These are phyloP conservation scores for Penicillium sp. DNA, from an alignment of 2,329 filamentous ascomycete species.

Conservation along the genomic window DNA sequence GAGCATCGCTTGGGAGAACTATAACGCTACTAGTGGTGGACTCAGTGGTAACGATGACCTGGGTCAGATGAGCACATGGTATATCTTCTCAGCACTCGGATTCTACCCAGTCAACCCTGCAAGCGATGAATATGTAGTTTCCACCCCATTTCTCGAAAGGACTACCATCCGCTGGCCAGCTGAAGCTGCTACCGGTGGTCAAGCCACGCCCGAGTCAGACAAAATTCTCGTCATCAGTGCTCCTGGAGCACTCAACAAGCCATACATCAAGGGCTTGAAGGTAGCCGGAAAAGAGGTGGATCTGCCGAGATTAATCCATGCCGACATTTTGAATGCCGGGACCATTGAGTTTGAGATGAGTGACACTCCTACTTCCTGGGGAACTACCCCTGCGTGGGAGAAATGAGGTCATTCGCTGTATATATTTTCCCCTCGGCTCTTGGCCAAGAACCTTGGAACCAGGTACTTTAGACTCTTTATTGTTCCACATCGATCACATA, in stretches of 20 bases:
- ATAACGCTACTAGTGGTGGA: constrained; percentile 49
- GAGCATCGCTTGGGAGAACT: constrained; percentile 41
- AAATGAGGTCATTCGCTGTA: not conserved
- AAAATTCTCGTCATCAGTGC: constrained; percentile 43
- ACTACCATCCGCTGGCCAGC: constrained; percentile 41
- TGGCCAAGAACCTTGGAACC: not conserved
- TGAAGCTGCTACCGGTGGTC: constrained; percentile 31
- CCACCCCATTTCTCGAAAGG: constrained; percentile 50
- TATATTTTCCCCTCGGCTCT: not conserved
- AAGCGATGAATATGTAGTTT: constrained; percentile 48
- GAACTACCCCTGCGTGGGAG: constrained; percentile 4
- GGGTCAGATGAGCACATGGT: constrained; percentile 54
- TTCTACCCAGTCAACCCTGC: constrained; percentile 52
- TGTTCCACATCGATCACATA: not conserved
- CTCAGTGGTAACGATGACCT: constrained; percentile 52
- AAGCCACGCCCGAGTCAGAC: constrained; percentile 12
- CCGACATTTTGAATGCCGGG: constrained; percentile 41
- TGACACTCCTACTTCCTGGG: constrained; percentile 37
- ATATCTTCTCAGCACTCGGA: constrained; percentile 49
- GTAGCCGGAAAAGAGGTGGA: constrained; percentile 38
- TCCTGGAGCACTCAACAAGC: constrained; percentile 41
- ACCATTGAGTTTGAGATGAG: constrained; percentile 51
- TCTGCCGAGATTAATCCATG: constrained; percentile 16
- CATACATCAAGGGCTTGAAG: constrained; percentile 43
- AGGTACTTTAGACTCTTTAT: not conserved